Conservation (phyloP, 176 grass and related monocot genomes). For the Ampelocalamus luodianensis region DNA sequence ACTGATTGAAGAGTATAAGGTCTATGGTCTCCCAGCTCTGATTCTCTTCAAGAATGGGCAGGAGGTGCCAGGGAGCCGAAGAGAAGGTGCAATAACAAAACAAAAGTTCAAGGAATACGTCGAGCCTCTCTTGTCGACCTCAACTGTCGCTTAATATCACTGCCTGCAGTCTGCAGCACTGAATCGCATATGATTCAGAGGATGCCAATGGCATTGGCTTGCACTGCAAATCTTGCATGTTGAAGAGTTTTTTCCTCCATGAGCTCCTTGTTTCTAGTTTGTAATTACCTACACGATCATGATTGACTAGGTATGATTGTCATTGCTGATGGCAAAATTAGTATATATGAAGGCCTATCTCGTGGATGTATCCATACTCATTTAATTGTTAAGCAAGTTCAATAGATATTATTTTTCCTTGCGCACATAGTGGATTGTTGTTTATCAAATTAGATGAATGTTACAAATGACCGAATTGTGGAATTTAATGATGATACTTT, state of each 20-base stretch:
- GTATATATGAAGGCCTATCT: conserved; percentile 16
- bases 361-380: conserved; percentile 20
- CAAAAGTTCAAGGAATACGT: conserved; percentile 86
- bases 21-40: conserved; percentile 78
- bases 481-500: not conserved
- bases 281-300: conserved; percentile 40
- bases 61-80: conserved; percentile 82
- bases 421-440: not conserved
- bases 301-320: conserved; percentile 4
- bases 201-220: conserved; percentile 20
- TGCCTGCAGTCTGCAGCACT: not conserved
- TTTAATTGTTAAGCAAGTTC: conserved; percentile 18
- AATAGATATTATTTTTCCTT: not conserved
- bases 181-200: conserved; percentile 25
- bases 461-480: not conserved
- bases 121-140: conserved; percentile 52
- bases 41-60: conserved; percentile 90
- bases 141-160: conserved; percentile 49
- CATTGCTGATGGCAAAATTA: not conserved
- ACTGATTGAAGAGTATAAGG: conserved; percentile 82
- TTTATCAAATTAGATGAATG: not conserved
- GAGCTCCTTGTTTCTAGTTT: not conserved
- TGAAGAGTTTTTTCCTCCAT: not conserved
- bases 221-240: not conserved
- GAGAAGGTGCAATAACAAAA: conserved; percentile 88